phyloP scores from a whole-genome alignment of 345 rosid species.

The Turnera subulata region DNA sequence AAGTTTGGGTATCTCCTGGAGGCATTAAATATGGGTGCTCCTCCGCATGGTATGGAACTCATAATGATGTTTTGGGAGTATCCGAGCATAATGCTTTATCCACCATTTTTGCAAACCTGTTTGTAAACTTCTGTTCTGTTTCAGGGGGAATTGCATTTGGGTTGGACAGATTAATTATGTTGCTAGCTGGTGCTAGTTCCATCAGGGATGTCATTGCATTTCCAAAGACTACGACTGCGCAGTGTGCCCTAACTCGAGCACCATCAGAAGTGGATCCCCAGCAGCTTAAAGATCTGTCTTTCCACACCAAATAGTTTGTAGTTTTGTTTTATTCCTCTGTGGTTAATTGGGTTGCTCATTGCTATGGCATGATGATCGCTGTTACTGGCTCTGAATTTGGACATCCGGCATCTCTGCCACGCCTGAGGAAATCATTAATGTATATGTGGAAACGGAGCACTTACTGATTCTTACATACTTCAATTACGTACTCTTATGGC shows the following conservation, averaged over 20 bases:
- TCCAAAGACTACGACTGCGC: constrained; percentile 94
- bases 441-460: too few relatives aligned
- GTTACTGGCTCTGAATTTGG: neutral
- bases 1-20: constrained; percentile 96
- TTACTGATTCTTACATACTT: too few relatives aligned
- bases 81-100: too few relatives aligned
- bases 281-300: constrained; percentile 72
- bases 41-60: constrained; percentile 75
- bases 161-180: constrained; percentile 86
- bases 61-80: too few relatives aligned
- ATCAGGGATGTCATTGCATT: constrained; percentile 95
- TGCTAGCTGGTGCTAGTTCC: constrained; percentile 69
- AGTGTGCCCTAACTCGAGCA: constrained; percentile 81
- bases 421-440: too few relatives aligned
- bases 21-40: constrained; percentile 99
- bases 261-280: constrained; percentile 90
- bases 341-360: neutral
- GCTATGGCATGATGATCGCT: neutral
- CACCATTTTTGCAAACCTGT: too few relatives aligned
- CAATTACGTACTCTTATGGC: too few relatives aligned
- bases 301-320: constrained; percentile 28
- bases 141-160: constrained; percentile 95
- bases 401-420: too few relatives aligned
- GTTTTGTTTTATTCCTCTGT: neutral
- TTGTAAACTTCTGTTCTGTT: neutral